Conservation (phyloP, 2,329 filamentous ascomycete genomes). For the Colletotrichum sp. region DNA sequence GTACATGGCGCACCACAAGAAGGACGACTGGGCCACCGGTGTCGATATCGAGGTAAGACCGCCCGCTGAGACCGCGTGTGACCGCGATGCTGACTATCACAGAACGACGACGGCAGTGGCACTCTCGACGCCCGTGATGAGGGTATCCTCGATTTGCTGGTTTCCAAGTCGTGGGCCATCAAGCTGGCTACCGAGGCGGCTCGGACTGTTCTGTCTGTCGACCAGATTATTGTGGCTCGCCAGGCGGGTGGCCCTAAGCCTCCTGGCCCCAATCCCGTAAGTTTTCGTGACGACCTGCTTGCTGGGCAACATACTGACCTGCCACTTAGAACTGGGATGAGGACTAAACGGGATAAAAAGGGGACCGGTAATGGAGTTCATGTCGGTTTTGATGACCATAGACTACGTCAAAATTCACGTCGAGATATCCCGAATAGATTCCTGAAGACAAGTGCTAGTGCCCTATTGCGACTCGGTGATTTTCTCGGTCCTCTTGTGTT, state of each 20-base stretch:
- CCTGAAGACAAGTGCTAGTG: slow-evolving; percentile 3
- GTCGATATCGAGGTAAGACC: slow-evolving; percentile 82
- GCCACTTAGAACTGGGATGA: slow-evolving; percentile 64
- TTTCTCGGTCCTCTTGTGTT: neutral
- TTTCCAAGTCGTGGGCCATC: slow-evolving; percentile 95
- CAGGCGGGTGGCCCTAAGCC: slow-evolving; percentile 98
- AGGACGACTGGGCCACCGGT: slow-evolving; percentile 87
- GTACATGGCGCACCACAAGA: slow-evolving; percentile 91
- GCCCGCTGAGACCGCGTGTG: neutral
- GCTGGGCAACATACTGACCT: slow-evolving; percentile 30
- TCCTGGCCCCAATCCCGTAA: slow-evolving; percentile 83
- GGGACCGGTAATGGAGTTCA: slow-evolving; percentile 14
- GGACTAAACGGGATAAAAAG: slow-evolving; percentile 47
- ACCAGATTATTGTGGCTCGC: slow-evolving; percentile 98
- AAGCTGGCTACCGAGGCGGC: slow-evolving; percentile 95
- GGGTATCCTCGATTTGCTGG: slow-evolving; percentile 90
- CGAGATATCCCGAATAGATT: slow-evolving; percentile 23
- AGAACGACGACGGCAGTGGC: slow-evolving; percentile 80
- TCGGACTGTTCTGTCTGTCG: slow-evolving; percentile 91
- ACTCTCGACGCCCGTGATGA: slow-evolving; percentile 85
- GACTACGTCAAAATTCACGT: slow-evolving; percentile 21
- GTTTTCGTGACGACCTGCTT: slow-evolving; percentile 25
- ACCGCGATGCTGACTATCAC: neutral
- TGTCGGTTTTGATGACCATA: slow-evolving; percentile 22
- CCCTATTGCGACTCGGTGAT: neutral